phyloP scores from a whole-genome alignment of 2,329 filamentous ascomycete species.

The Alternaria atra region DNA sequence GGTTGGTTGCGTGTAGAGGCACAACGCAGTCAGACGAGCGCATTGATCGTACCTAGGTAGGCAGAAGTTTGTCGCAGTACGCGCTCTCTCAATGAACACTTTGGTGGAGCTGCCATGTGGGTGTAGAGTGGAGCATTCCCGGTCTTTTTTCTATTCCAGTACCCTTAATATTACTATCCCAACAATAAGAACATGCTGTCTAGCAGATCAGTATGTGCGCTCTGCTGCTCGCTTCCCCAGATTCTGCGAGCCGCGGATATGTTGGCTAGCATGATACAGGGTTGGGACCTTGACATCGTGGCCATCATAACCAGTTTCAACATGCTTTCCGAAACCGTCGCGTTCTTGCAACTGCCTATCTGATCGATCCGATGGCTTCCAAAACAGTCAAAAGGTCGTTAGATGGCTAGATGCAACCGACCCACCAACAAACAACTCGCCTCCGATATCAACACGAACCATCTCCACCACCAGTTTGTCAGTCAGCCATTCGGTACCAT shows the following conservation, averaged over 20 bases:
- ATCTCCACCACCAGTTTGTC: neutral
- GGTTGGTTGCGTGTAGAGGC: neutral
- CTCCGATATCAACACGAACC: constrained; percentile 1
- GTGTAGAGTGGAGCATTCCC: neutral
- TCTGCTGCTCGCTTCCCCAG: constrained; percentile 13
- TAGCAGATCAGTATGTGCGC: neutral
- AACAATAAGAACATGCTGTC: neutral
- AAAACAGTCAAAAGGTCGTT: neutral
- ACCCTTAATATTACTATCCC: constrained; percentile 5
- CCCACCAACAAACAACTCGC: neutral
- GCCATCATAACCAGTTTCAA: constrained; percentile 5
- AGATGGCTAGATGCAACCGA: neutral
- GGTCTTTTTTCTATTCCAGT: constrained; percentile 11
- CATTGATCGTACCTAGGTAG: neutral
- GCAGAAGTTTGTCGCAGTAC: neutral
- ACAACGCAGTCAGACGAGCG: neutral
- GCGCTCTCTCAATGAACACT: neutral
- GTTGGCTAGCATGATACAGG: constrained; percentile 2
- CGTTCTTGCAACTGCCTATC: neutral
- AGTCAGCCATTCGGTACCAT: neutral
- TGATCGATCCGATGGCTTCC: neutral
- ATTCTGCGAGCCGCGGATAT: neutral
- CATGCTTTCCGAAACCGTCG: neutral
- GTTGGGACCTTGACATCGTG: neutral
- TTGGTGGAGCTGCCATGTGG: constrained; percentile 4